These are phyloP conservation scores for Acanthochlamys bracteata DNA, from an alignment of 106 monocot genomes.

Conservation along the genomic window DNA sequence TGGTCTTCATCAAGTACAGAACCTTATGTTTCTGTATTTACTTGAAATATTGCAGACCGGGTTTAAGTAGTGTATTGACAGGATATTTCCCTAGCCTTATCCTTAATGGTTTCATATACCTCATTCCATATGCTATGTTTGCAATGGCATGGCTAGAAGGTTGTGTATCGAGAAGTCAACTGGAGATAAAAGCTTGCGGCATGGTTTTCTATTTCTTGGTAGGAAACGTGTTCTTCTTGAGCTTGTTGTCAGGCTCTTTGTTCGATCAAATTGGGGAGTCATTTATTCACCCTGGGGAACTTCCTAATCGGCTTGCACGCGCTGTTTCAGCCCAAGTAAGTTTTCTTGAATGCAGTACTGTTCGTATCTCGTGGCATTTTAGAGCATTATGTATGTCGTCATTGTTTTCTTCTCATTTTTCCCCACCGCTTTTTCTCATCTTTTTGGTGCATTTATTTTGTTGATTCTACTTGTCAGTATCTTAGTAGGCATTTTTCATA, in stretches of 20 bases:
- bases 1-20: too few species aligned
- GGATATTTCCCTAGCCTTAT: slow-evolving; percentile 75
- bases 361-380: neutral
- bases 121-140: slow-evolving; percentile 68
- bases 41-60: slow-evolving; percentile 54
- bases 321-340: slow-evolving; percentile 74
- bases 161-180: slow-evolving; percentile 40
- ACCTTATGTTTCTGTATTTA: too few species aligned
- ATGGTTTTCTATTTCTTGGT: slow-evolving; percentile 88
- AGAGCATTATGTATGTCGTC: neutral
- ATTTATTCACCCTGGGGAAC: slow-evolving; percentile 55
- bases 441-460: too few species aligned
- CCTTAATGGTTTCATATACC: slow-evolving; percentile 65
- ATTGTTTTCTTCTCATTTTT: too few species aligned
- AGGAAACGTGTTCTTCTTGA: slow-evolving; percentile 78
- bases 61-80: slow-evolving; percentile 53
- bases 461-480: too few species aligned
- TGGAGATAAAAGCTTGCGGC: slow-evolving; percentile 61
- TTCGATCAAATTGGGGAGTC: slow-evolving; percentile 70
- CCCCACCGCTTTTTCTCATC: too few species aligned
- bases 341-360: neutral
- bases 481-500: too few species aligned
- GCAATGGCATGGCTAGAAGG: slow-evolving; percentile 56
- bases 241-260: slow-evolving; percentile 66
- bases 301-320: slow-evolving; percentile 55